Conservation (phyloP, 495 filamentous ascomycete genomes). For the Penicillium silybi region DNA sequence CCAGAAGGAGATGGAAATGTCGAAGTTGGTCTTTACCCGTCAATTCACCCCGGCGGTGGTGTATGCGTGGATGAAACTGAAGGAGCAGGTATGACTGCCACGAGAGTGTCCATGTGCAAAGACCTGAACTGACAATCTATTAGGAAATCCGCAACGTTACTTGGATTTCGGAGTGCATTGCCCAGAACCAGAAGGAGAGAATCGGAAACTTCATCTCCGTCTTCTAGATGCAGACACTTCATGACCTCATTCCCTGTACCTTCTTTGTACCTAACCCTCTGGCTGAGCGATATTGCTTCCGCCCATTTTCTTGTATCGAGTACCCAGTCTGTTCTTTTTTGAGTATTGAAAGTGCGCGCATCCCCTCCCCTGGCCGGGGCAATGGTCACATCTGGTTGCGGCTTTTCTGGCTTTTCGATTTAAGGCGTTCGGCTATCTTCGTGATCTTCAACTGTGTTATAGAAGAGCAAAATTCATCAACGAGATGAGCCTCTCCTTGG, state of each 20-base stretch:
- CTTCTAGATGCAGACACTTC: constrained; percentile 51
- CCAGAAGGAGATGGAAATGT: constrained; percentile 98
- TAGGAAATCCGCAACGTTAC: constrained; percentile 99
- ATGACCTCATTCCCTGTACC: constrained; percentile 10
- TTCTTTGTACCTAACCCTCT: constrained; percentile 18
- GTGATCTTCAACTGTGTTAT: constrained; percentile 26
- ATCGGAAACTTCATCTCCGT: constrained; percentile 99
- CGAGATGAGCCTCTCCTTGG: constrained; percentile 8
- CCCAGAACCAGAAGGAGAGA: constrained; percentile 98
- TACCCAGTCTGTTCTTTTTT: constrained; percentile 24
- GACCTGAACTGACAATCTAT: constrained; percentile 17
- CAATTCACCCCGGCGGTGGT: constrained; percentile 96
- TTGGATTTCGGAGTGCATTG: constrained; percentile 99
- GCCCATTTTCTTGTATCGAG: constrained; percentile 24
- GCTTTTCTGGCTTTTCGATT: constrained; percentile 17
- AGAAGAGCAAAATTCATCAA: constrained; percentile 24
- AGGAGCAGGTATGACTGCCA: constrained; percentile 76
- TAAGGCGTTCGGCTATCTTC: constrained; percentile 30
- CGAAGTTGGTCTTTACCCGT: constrained; percentile 88
- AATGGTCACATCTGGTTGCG: constrained; percentile 19
- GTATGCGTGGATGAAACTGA: constrained; percentile 96
- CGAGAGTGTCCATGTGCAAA: constrained; percentile 6
- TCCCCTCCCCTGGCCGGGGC: constrained; percentile 14
- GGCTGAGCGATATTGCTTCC: constrained; percentile 17
- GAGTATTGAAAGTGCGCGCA: constrained; percentile 31